These are phyloP conservation scores for Candida pini DNA, from an alignment of 805 yeast genomes.

Conservation along the genomic window DNA sequence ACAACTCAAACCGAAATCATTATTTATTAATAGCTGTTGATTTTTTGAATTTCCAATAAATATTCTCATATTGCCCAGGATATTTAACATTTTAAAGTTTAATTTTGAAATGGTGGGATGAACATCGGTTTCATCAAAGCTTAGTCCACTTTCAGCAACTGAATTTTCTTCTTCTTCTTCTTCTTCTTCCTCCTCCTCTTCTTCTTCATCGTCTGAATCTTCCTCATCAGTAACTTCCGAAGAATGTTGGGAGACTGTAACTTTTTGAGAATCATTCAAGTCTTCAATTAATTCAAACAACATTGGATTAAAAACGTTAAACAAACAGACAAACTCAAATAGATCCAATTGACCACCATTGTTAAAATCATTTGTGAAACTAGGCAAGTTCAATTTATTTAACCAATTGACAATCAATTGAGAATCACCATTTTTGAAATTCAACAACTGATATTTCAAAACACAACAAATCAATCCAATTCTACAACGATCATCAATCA, in stretches of 20 bases:
- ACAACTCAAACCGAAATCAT: no score
- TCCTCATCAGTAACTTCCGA: background rate
- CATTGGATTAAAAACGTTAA: constrained; percentile 17
- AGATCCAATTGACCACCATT: constrained; percentile 18
- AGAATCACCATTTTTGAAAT: constrained; percentile 10
- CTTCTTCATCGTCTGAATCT: constrained; percentile 1
- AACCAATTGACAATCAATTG: constrained; percentile 17
- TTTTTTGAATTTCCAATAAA: constrained; percentile 21
- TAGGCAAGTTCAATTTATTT: constrained; percentile 20
- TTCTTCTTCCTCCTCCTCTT: constrained; percentile 3
- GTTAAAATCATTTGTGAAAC: constrained; percentile 14
- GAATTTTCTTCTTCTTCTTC: background rate
- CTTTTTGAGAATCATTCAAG: constrained; percentile 5
- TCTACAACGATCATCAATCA: constrained; percentile 9
- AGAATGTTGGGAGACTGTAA: constrained; percentile 2
- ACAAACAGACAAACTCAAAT: constrained; percentile 23
- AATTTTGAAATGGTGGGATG: constrained; percentile 17
- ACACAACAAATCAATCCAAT: constrained; percentile 21
- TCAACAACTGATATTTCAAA: constrained; percentile 20
- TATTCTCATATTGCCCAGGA: constrained; percentile 27
- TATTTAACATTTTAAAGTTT: constrained; percentile 22
- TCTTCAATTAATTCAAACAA: constrained; percentile 12
- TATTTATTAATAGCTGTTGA: constrained; percentile 4
- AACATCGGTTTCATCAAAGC: constrained; percentile 4
- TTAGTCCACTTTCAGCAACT: background rate